Base-by-base conservation (phyloP, 2,329 filamentous ascomycete species). In the Hansfordia pulvinata region DNA sequence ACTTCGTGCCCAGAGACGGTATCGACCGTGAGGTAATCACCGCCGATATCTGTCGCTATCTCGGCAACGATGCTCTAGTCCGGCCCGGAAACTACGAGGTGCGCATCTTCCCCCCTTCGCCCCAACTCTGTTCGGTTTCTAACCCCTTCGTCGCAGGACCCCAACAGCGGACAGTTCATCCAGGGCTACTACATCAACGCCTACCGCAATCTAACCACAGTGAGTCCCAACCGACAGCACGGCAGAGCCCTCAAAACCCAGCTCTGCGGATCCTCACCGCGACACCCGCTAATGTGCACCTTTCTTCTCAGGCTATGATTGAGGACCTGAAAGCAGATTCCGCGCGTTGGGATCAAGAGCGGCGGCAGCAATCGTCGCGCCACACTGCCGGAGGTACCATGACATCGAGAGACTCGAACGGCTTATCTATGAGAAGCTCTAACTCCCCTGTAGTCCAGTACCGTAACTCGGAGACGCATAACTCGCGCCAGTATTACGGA, bases 11-110 rank as follows among this genome's bases (percentile, higher is more conserved):
- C 23, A 72, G 76, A 44, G 76, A 84, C 52, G 79, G 80, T 47
- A 86, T 86, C 53, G 78, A 81, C 50, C 74, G 79, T 42, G 79
- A 86, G 53, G 80, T 86, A 43, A 84, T 86, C 54, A 82, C 81
- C 36, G 76, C 78, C 48, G 80, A 86, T 50, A 83, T 86, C 39
- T 85, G 80, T 60, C 77, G 79, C 47, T 86, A 84, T 50, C 66
- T 86, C 40, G 80, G 80, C 45, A 83, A 83, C 52, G 80, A 86
- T 61, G 80, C 80, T 40, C 66, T 82, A 43, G 79, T 83, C 47
- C 75, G 76, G 46, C 79, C 78, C 32, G 76, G 76, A 43, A 71
- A 68, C 41, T 77, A 80, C 53, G 71, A 80, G 66, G 77, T 83
- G n/a, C n/a, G n/a, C n/a, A 66, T 41, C 62, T 49, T 41, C 40